Percentiles rank a stretch among this genome's conserved stretches.
Evolutionary conservation across 2,329 filamentous ascomycete species (phyloP).

Genomic region (Colletotrichum somersetense): DNA sequence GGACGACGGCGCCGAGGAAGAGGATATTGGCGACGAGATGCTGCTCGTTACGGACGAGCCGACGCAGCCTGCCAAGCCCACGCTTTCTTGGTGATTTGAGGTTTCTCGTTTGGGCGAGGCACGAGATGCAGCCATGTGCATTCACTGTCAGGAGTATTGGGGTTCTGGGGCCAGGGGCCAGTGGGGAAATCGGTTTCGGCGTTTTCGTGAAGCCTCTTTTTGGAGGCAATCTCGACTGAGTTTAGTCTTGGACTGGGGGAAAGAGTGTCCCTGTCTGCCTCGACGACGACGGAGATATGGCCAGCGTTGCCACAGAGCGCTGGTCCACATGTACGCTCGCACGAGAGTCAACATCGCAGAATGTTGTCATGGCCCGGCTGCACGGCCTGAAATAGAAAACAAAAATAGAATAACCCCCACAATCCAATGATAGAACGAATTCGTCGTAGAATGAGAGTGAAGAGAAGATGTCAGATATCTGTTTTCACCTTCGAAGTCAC

Average conservation of each 20-base stretch:
- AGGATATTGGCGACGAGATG: constrained; percentile 44
- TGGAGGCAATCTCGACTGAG: not conserved
- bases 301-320: not conserved
- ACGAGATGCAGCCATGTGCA: not conserved
- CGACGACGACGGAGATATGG: not conserved
- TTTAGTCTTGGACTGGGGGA: not conserved
- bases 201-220: not conserved
- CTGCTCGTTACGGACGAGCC: constrained; percentile 49
- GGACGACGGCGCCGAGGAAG: constrained; percentile 21
- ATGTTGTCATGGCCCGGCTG: too few species aligned
- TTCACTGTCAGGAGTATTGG: not conserved
- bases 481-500: not conserved
- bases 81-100: constrained; percentile 29
- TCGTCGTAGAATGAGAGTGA: not conserved
- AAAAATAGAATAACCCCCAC: not conserved
- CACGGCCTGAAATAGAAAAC: too few species aligned
- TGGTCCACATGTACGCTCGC: not conserved
- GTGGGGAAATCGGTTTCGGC: not conserved
- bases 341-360: not conserved
- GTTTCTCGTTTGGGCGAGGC: not conserved
- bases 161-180: not conserved
- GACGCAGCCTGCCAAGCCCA: constrained; percentile 3
- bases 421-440: not conserved
- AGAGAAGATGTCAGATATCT: not conserved
- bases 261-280: not conserved